Evolutionary conservation across 345 rosid genomes (phyloP).

Genomic region (Anastatica hierochuntica): DNA sequence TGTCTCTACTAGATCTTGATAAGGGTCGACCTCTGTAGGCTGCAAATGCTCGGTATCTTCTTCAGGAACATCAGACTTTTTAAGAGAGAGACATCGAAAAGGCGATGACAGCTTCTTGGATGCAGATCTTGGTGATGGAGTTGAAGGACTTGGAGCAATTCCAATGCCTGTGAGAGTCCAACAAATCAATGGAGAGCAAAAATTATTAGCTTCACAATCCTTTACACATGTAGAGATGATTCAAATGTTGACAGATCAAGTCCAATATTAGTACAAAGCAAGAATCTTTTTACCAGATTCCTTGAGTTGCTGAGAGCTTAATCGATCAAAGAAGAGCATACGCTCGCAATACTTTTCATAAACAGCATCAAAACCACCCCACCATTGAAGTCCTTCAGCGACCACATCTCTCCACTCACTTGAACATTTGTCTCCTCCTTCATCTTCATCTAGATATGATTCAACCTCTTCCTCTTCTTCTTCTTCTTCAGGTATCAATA

Average conservation of each 20-base stretch:
- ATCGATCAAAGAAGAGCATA: conserved; percentile 76
- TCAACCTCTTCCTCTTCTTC: conserved; percentile 56
- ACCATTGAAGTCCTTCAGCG: conserved; percentile 85
- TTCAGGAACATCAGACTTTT: conserved; percentile 54
- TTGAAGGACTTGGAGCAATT: conserved; percentile 40
- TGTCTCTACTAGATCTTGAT: conserved; percentile 72
- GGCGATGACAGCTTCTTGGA: conserved; percentile 80
- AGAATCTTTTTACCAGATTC: conserved; percentile 41
- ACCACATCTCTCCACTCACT: conserved; percentile 85
- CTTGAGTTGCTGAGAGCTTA: conserved; percentile 54
- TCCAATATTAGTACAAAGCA: too few species aligned
- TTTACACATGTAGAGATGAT: not conserved
- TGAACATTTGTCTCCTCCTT: conserved; percentile 48
- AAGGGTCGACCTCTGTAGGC: conserved; percentile 33
- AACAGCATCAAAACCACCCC: conserved; percentile 90
- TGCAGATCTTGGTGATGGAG: conserved; percentile 77
- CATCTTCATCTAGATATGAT: conserved; percentile 40
- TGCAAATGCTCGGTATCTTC: conserved; percentile 60
- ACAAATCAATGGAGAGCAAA: not conserved
- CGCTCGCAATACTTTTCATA: conserved; percentile 81
- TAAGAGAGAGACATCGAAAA: conserved; percentile 74
- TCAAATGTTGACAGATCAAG: too few species aligned
- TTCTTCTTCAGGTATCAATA: conserved; percentile 89
- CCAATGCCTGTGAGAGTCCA: conserved; percentile 21
- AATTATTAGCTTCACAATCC: not conserved